These are phyloP conservation scores for Salicornia ramosissima DNA, from an alignment of 148 eudicot species.

Conservation along the genomic window DNA sequence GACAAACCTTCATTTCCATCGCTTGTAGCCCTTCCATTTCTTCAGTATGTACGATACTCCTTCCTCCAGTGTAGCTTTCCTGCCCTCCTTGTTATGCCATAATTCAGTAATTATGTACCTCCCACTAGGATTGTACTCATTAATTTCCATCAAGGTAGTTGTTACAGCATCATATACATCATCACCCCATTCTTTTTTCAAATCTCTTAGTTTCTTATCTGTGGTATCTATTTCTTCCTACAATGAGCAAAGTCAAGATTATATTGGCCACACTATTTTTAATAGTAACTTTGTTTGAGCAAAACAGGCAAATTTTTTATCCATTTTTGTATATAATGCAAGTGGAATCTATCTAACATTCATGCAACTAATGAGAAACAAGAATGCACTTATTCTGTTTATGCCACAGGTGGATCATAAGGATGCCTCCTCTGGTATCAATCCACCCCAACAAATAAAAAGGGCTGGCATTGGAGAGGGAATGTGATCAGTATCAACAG, in stretches of 20 bases:
- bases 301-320: background rate
- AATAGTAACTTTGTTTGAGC: constrained; percentile 21
- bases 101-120: constrained; percentile 45
- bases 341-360: background rate
- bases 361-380: constrained; percentile 3
- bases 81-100: constrained; percentile 46
- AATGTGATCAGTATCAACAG: too few relatives aligned
- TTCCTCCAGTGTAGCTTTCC: constrained; percentile 49
- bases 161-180: constrained; percentile 42
- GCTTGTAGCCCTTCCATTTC: constrained; percentile 38
- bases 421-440: background rate
- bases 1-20: constrained; percentile 27
- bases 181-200: constrained; percentile 44
- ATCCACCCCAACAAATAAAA: background rate
- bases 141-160: constrained; percentile 46
- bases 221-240: constrained; percentile 45
- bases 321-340: background rate
- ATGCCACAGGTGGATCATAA: background rate
- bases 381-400: background rate
- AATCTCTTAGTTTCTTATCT: constrained; percentile 40
- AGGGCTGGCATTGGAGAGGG: background rate
- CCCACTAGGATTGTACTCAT: constrained; percentile 61
- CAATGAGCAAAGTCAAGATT: constrained; percentile 11
- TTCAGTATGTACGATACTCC: constrained; percentile 39
- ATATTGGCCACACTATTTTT: background rate